These are phyloP conservation scores for Ichthyophthirius multifiliis DNA, from an alignment of 169 alveolate species.

Conservation along the genomic window DNA sequence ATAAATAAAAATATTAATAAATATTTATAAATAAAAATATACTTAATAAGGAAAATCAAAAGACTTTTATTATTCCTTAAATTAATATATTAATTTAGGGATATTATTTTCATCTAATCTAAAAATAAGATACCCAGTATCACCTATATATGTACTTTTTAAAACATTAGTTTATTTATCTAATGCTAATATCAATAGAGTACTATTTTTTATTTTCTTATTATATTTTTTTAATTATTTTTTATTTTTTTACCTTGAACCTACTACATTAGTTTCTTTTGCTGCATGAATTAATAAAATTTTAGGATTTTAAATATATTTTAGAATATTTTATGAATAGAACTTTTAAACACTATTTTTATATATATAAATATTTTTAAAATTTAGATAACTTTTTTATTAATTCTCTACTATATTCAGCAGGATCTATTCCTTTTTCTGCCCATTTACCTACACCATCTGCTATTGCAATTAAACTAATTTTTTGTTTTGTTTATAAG, in stretches of 20 bases:
- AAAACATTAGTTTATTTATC: not conserved
- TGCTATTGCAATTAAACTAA: conserved; percentile 39
- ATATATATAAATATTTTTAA: no score
- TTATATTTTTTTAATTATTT: not conserved
- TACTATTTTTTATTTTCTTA: conserved; percentile 20
- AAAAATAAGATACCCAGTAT: conserved; percentile 61
- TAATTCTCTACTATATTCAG: conserved; percentile 49
- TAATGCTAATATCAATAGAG: conserved; percentile 18
- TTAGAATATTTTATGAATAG: no score
- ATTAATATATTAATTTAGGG: conserved; percentile 12
- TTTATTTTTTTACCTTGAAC: conserved; percentile 3
- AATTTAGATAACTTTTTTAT: not conserved
- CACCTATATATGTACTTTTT: conserved; percentile 61
- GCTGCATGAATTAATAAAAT: not conserved
- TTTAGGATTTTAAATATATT: not conserved
- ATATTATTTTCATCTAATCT: conserved; percentile 41
- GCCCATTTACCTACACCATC: conserved; percentile 89
- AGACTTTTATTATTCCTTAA: conserved; percentile 56
- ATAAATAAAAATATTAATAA: no score
- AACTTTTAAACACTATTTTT: no score
- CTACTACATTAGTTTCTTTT: not conserved
- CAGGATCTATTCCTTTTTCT: conserved; percentile 65
- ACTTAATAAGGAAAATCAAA: conserved; percentile 73
- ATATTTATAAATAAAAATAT: not conserved
- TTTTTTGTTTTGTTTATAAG: no score